Base-by-base conservation (phyloP, 2,329 filamentous ascomycete genomes). In the Geosmithia morbida region DNA sequence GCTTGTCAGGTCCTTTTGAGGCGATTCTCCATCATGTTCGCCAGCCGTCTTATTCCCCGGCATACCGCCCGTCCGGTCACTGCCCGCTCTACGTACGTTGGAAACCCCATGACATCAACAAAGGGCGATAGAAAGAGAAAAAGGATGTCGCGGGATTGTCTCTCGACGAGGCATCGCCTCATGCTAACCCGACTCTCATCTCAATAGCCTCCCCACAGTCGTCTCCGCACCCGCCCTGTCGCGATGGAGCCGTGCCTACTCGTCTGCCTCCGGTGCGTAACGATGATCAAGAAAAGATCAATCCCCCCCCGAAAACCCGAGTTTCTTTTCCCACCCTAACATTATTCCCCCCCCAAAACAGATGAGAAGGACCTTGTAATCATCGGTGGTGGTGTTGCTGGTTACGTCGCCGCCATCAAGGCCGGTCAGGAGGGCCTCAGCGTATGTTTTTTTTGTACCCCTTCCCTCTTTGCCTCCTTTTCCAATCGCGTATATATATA, bases 331-430 rank as follows among this genome's bases (percentile, higher is more conserved):
- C 46, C 37, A 44, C 37, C 20, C n/a, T 26, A 18, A 46, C 41
- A 19, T 16, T 26, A n/a, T n/a, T n/a, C n/a, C n/a, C 22, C 6
- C 16, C 37, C 37, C 7, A 53, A 50, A 51, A 56, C 65, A 87
- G 87, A 89, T 67, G 87, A 96, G 67, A 94, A 95, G 69, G 92
- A 98, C 67, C 76, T 98, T 48, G 84, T 98, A 62, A 89, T 98
- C 69, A 95, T 98, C 62, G 92, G 92, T 61, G 92, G 92, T 66
- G 92, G 92, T 72, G 92, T 97, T 61, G 92, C 90, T 58, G 92
- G 92, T 63, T 98, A 98, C 71, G 92, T 98, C 60, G 90, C 92
- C 55, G 92, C 92, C 59, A 98, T 98, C 75, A 98, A 97, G 74
- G 92, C 92, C 60, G 92, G 89, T 50, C 92, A 98, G 69, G 87